Evolutionary conservation across 768 basidiomycete species (phyloP).

Genomic region (Lactarius vividus): DNA sequence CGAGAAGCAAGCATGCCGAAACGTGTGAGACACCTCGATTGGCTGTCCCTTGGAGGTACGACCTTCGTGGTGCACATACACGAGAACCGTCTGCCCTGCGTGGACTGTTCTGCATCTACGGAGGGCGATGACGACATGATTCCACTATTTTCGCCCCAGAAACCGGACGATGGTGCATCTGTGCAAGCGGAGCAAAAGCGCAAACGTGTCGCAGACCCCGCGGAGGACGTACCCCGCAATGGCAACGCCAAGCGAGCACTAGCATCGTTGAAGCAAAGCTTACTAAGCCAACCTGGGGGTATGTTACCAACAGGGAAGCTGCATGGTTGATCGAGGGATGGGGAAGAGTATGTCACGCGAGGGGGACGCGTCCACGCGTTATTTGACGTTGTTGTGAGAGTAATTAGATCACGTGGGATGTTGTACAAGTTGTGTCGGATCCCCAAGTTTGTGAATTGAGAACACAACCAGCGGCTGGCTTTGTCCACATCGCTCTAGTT

Average conservation of each 20-base stretch:
- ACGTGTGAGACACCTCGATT: slow-evolving; percentile 60
- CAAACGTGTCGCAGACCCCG: slow-evolving; percentile 31
- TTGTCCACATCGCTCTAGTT: slow-evolving; percentile 20
- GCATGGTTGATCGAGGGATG: not conserved
- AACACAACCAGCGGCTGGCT: slow-evolving; percentile 29
- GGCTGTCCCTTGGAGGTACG: slow-evolving; percentile 65
- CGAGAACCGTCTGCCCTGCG: slow-evolving; percentile 56
- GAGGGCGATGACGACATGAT: slow-evolving; percentile 47
- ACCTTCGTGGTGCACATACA: slow-evolving; percentile 72
- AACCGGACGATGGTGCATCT: not conserved
- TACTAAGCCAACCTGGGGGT: slow-evolving; percentile 52
- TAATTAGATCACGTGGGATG: slow-evolving; percentile 23
- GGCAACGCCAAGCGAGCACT: slow-evolving; percentile 65
- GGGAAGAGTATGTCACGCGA: slow-evolving; percentile 17
- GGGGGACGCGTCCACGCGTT: slow-evolving; percentile 27
- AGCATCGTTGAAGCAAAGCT: slow-evolving; percentile 57
- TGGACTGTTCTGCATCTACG: slow-evolving; percentile 52
- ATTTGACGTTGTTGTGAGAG: slow-evolving; percentile 25
- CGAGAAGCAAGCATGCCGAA: slow-evolving; percentile 69
- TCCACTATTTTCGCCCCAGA: slow-evolving; percentile 48
- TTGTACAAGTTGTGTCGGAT: slow-evolving; percentile 24
- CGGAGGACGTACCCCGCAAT: slow-evolving; percentile 38
- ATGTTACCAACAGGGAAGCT: not conserved
- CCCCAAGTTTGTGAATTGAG: slow-evolving; percentile 21
- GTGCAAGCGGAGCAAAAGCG: slow-evolving; percentile 21